Conservation (phyloP, 2,329 filamentous ascomycete genomes). For the Nothophoma quercina region DNA sequence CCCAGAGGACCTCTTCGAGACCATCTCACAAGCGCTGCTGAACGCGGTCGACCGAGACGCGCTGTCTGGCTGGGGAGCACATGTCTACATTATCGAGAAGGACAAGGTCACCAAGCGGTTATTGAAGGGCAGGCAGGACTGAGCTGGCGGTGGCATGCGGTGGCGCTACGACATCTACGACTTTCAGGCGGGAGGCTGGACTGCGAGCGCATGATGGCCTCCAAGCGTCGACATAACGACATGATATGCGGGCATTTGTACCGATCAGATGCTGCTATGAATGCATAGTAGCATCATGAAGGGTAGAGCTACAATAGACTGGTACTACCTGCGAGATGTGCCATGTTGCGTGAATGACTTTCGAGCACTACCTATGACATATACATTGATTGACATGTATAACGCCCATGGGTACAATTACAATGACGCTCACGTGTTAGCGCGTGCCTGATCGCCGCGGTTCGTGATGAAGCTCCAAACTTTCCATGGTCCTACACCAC, state of each 20-base stretch:
- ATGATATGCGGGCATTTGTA: conserved; percentile 26
- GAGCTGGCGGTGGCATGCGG: conserved; percentile 33
- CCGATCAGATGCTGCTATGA: conserved; percentile 7
- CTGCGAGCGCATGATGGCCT: background rate
- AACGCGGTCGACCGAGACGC: conserved; percentile 97
- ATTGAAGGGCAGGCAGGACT: conserved; percentile 95
- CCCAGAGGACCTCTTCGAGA: conserved; percentile 97
- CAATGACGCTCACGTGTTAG: conserved; percentile 6
- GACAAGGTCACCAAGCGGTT: conserved; percentile 99
- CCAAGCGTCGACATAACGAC: conserved; percentile 21
- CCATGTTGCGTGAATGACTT: no score
- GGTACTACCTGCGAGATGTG: background rate
- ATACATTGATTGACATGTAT: background rate
- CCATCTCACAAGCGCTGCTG: conserved; percentile 92
- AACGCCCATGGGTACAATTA: no score
- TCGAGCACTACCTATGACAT: no score
- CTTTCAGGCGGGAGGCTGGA: conserved; percentile 2
- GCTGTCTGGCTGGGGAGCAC: conserved; percentile 95
- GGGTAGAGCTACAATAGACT: conserved; percentile 9
- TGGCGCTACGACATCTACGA: conserved; percentile 24
- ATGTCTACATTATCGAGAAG: conserved; percentile 99
- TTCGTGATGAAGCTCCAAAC: background rate
- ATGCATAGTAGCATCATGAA: conserved; percentile 5
- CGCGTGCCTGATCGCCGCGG: conserved; percentile 2
- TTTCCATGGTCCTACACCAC: background rate